Evolutionary conservation across 371 early-diverging fungal species (phyloP).

Genomic region (Nosema bombycis): DNA sequence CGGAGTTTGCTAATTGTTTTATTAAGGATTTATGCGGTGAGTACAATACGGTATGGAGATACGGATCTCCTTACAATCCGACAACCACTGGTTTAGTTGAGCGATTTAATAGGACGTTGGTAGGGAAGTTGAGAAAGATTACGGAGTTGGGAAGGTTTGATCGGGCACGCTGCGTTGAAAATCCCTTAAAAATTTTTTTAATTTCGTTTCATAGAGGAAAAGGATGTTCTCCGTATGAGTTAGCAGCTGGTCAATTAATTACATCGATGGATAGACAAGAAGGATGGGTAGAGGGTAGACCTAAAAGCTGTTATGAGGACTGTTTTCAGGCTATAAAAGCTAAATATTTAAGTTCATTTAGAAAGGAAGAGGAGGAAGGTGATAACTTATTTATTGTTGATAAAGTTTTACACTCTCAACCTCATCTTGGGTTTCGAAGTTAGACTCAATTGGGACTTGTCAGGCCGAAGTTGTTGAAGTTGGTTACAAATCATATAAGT

Average conservation of each 20-base stretch:
- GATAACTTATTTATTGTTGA: not conserved
- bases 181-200: not conserved
- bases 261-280: constrained; percentile 4
- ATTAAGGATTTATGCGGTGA: not conserved
- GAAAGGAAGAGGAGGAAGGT: not conserved
- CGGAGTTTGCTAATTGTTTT: constrained; percentile 13
- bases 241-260: not conserved
- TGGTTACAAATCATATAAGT: not conserved
- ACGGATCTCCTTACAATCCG: constrained; percentile 17
- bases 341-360: not conserved
- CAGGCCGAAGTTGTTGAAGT: not conserved
- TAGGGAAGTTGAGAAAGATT: constrained; percentile 19
- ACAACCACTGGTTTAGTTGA: constrained; percentile 27
- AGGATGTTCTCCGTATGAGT: constrained; percentile 18
- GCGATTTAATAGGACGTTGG: constrained; percentile 20
- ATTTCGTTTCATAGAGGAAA: constrained; percentile 16
- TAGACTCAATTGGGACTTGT: not conserved
- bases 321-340: not conserved
- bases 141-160: constrained; percentile 17
- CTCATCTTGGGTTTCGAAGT: not conserved
- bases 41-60: not conserved
- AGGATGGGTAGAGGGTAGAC: not conserved
- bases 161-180: not conserved
- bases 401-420: not conserved
- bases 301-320: not conserved